These are phyloP conservation scores for Termitomyces sp. DNA, from an alignment of 768 basidiomycete species.

Conservation along the genomic window DNA sequence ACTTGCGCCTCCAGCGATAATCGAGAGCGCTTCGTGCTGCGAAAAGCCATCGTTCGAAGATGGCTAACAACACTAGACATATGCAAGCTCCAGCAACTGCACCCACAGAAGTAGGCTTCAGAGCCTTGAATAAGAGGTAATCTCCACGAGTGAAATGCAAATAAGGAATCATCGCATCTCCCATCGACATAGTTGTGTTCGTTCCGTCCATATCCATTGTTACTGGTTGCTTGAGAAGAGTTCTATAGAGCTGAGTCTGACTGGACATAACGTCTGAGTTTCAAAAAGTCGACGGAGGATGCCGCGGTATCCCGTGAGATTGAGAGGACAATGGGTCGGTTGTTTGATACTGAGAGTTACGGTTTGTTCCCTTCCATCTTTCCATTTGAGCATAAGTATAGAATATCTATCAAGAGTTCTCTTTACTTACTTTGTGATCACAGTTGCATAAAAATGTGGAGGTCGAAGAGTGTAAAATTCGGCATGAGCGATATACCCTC, in stretches of 20 bases:
- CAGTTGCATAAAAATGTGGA: too few species aligned
- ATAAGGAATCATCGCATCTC: constrained; percentile 54
- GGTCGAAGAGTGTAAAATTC: too few species aligned
- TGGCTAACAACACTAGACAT: constrained; percentile 57
- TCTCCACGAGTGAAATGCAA: constrained; percentile 68
- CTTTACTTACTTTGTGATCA: too few species aligned
- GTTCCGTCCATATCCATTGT: constrained; percentile 9
- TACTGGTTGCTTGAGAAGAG: background rate
- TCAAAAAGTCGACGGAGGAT: background rate
- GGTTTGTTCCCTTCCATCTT: too few species aligned
- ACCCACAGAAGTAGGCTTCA: constrained; percentile 63
- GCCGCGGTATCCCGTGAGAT: background rate
- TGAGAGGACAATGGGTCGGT: too few species aligned
- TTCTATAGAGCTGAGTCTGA: background rate
- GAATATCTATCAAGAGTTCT: too few species aligned
- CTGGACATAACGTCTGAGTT: background rate
- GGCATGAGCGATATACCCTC: too few species aligned
- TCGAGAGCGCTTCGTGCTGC: constrained; percentile 51
- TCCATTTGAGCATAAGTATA: too few species aligned
- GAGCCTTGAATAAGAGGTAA: constrained; percentile 58
- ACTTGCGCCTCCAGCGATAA: constrained; percentile 57
- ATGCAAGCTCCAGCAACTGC: constrained; percentile 75
- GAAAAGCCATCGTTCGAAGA: constrained; percentile 66
- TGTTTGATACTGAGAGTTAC: too few species aligned
- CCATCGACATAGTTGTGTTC: background rate